Conservation (phyloP, 441 rosid species). For the Brassica balearica region DNA sequence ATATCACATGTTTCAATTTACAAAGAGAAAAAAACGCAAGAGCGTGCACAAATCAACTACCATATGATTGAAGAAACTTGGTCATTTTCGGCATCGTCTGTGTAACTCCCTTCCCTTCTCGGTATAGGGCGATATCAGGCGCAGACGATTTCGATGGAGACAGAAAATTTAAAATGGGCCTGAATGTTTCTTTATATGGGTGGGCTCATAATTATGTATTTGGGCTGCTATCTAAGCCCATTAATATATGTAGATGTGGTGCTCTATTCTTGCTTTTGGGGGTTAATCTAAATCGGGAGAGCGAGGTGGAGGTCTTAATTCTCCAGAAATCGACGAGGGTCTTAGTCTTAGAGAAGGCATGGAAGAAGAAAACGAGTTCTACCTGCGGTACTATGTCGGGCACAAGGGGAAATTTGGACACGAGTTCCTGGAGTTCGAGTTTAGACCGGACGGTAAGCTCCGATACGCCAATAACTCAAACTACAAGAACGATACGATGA, state of each 20-base stretch:
- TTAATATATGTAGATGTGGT: not conserved
- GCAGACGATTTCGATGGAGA: not conserved
- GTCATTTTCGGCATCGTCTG: conserved; percentile 38
- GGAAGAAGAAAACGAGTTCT: conserved; percentile 75
- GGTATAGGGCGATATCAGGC: not conserved
- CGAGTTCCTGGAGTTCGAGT: conserved; percentile 98
- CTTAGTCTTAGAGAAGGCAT: too few species aligned
- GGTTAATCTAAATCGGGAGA: not conserved
- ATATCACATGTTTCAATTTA: not conserved
- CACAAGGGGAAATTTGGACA: conserved; percentile 98
- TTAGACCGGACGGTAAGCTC: conserved; percentile 92
- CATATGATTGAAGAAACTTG: conserved; percentile 51
- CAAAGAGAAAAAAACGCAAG: not conserved
- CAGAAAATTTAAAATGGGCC: conserved; percentile 3
- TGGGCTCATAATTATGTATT: not conserved
- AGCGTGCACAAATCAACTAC: conserved; percentile 40
- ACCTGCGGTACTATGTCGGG: conserved; percentile 93
- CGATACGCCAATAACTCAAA: conserved; percentile 97
- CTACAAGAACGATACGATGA: conserved; percentile 98
- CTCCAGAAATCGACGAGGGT: too few species aligned
- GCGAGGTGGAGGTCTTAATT: conserved; percentile 10
- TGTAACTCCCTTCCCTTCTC: conserved; percentile 20
- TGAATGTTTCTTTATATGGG: not conserved
- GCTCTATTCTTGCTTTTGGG: not conserved
- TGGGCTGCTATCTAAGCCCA: conserved; percentile 13